Evolutionary conservation across 371 early-diverging fungal genomes (phyloP).

Genomic region (Mortierella sp.): DNA sequence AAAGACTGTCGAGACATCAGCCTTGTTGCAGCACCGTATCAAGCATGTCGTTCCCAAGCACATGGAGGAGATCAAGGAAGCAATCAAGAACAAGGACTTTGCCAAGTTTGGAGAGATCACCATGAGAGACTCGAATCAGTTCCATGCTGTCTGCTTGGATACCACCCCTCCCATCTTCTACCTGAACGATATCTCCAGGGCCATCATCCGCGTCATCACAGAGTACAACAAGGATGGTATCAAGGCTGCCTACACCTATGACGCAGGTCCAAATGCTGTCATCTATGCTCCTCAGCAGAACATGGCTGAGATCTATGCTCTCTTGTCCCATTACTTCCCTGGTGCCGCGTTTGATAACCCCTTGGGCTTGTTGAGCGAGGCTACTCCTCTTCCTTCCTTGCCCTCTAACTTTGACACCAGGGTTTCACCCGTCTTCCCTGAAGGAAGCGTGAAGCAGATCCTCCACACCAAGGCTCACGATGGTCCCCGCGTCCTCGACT

Average conservation of each 20-base stretch:
- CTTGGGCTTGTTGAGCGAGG: slow-evolving; percentile 58
- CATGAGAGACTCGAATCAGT: slow-evolving; percentile 98
- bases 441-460: slow-evolving; percentile 85
- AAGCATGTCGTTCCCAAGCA: slow-evolving; percentile 84
- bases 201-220: slow-evolving; percentile 86
- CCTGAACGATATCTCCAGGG: slow-evolving; percentile 92
- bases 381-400: slow-evolving; percentile 56
- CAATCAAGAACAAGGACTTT: slow-evolving; percentile 90
- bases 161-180: slow-evolving; percentile 97
- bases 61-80: slow-evolving; percentile 87
- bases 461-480: slow-evolving; percentile 93
- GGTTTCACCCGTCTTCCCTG: slow-evolving; percentile 72
- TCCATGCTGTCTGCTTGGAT: slow-evolving; percentile 96
- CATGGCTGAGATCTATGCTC: slow-evolving; percentile 83
- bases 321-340: slow-evolving; percentile 91
- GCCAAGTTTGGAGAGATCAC: slow-evolving; percentile 91
- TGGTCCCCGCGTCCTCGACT: slow-evolving; percentile 86
- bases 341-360: slow-evolving; percentile 73
- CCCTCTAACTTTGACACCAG: slow-evolving; percentile 60
- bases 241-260: slow-evolving; percentile 90
- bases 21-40: slow-evolving; percentile 87
- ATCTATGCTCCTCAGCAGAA: slow-evolving; percentile 87
- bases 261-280: slow-evolving; percentile 99
- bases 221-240: slow-evolving; percentile 86
- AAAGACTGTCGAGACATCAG: slow-evolving; percentile 91